A percentile compares a stretch with the other conserved stretches of the same genome.
phyloP scores from a whole-genome alignment of 202 grass and related monocot species.

The Elaeis oleifera region DNA sequence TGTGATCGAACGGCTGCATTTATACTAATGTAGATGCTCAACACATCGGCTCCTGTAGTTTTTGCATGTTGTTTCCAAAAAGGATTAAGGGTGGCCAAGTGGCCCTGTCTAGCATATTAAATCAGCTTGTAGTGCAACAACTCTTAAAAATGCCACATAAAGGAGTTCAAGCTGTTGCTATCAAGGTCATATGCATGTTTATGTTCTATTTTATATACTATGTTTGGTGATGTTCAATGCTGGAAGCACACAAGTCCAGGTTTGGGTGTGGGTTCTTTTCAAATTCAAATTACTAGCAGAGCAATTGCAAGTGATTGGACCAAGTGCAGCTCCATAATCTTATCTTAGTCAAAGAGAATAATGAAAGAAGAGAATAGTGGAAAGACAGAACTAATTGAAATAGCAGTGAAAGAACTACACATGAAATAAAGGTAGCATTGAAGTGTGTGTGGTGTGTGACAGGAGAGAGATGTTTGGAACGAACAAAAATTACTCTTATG shows the following conservation, averaged over 20 bases:
- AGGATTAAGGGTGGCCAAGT: too few species aligned
- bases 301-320: constrained; percentile 25
- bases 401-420: neutral
- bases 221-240: constrained; percentile 3
- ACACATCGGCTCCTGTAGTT: too few species aligned
- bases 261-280: constrained; percentile 57
- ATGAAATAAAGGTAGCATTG: too few species aligned
- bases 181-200: constrained; percentile 35
- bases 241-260: constrained; percentile 43
- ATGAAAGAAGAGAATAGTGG: neutral
- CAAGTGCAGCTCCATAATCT: constrained; percentile 40
- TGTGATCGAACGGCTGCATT: too few species aligned
- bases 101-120: too few species aligned
- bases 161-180: too few species aligned
- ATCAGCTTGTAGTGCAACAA: too few species aligned
- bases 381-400: neutral
- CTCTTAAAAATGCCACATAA: too few species aligned
- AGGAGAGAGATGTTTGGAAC: neutral
- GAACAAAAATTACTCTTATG: neutral
- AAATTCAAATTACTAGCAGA: constrained; percentile 43
- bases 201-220: constrained; percentile 20
- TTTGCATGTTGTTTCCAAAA: too few species aligned
- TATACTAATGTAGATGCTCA: too few species aligned
- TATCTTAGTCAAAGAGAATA: constrained; percentile 5
- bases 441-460: too few species aligned